Percentiles rank a stretch among this genome's conserved stretches.
phyloP scores from a whole-genome alignment of 2,329 filamentous ascomycete genomes.

The Apiospora sp. region DNA sequence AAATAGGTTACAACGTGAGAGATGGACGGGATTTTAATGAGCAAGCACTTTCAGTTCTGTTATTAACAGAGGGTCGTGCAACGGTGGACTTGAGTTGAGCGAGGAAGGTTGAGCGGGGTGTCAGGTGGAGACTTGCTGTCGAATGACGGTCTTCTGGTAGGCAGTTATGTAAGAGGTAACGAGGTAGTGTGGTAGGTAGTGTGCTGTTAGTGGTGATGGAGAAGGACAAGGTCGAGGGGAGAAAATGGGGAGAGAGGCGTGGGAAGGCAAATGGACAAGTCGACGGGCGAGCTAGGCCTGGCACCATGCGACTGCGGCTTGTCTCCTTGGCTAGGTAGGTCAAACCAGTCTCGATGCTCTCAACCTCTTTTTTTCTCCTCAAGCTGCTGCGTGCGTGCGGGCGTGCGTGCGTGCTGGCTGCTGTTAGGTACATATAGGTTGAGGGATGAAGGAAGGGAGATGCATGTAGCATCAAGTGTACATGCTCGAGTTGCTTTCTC shows the following conservation, averaged over 20 bases:
- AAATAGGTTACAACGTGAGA: constrained; percentile 23
- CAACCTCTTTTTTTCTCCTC: background rate
- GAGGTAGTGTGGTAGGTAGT: constrained; percentile 23
- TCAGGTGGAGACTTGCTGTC: constrained; percentile 25
- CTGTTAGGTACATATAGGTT: constrained; percentile 20
- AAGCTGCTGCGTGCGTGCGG: too few species aligned
- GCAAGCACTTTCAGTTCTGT: constrained; percentile 22
- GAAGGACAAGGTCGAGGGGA: constrained; percentile 18
- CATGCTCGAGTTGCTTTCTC: constrained; percentile 20
- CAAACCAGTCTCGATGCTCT: constrained; percentile 10
- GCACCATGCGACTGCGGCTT: constrained; percentile 12
- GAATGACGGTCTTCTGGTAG: constrained; percentile 23
- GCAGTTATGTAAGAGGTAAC: constrained; percentile 25
- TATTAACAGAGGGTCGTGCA: constrained; percentile 26
- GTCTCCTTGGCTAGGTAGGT: constrained; percentile 4
- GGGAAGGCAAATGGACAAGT: constrained; percentile 9
- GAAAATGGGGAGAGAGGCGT: constrained; percentile 13
- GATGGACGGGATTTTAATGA: constrained; percentile 23
- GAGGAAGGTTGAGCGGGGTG: constrained; percentile 26
- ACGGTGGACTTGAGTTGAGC: constrained; percentile 14
- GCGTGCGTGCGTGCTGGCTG: background rate
- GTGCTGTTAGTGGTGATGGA: constrained; percentile 21
- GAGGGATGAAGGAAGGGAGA: constrained; percentile 18
- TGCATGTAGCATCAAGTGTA: constrained; percentile 17
- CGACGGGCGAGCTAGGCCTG: constrained; percentile 14